Evolutionary conservation across 345 rosid species (phyloP).

Genomic region (Atalantia buxifolia): DNA sequence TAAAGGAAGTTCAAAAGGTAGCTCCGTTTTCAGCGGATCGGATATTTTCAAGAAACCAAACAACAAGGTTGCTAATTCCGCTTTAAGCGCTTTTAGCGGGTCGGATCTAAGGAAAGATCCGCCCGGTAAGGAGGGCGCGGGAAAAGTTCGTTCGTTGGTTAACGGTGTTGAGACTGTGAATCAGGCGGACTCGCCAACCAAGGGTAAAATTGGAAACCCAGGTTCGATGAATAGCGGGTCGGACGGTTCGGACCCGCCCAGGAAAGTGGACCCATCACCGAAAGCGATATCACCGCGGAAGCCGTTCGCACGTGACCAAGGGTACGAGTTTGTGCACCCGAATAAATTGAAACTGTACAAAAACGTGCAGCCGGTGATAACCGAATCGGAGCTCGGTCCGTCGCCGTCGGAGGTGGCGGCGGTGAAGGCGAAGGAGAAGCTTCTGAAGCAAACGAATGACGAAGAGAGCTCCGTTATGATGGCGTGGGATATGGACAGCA

Average conservation of each 20-base stretch:
- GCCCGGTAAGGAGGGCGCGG: neutral
- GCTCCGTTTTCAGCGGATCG: slow-evolving; percentile 21
- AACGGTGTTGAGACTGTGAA: neutral
- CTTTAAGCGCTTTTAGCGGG: neutral
- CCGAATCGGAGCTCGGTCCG: slow-evolving; percentile 79
- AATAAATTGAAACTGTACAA: slow-evolving; percentile 10
- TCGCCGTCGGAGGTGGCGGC: slow-evolving; percentile 89
- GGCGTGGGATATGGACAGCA: slow-evolving; percentile 59
- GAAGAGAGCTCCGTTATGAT: slow-evolving; percentile 48
- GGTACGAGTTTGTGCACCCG: neutral
- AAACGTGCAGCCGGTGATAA: slow-evolving; percentile 29
- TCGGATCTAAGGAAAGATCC: neutral
- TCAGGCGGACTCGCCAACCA: neutral
- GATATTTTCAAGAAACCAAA: neutral
- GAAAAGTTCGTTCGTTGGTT: neutral
- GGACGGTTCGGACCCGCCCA: neutral
- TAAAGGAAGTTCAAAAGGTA: slow-evolving; percentile 3
- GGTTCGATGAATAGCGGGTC: slow-evolving; percentile 10
- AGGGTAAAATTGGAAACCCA: neutral
- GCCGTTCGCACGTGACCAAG: neutral
- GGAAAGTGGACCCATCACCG: neutral
- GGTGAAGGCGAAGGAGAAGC: slow-evolving; percentile 39
- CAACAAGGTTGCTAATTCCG: neutral
- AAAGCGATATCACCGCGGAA: neutral
- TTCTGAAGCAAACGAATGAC: slow-evolving; percentile 25